Evolutionary conservation across 2,329 filamentous ascomycete species (phyloP).

Genomic region (Hypoxylon sp.): DNA sequence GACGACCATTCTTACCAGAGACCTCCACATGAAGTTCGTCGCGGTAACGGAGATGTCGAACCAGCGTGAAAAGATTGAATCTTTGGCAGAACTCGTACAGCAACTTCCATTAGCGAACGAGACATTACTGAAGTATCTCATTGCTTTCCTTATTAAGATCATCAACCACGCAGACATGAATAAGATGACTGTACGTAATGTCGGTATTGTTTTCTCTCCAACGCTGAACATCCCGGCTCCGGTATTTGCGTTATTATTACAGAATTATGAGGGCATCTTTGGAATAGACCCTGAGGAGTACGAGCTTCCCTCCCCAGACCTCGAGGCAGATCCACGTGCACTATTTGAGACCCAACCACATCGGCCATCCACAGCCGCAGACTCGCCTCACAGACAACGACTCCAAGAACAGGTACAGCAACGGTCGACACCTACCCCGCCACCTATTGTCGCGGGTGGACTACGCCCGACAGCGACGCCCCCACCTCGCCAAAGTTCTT

Average conservation of each 20-base stretch:
- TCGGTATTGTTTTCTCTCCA: slow-evolving; percentile 97
- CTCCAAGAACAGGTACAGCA: slow-evolving; percentile 60
- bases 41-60: slow-evolving; percentile 84
- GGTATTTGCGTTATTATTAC: slow-evolving; percentile 92
- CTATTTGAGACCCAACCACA: slow-evolving; percentile 55
- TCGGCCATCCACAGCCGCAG: slow-evolving; percentile 66
- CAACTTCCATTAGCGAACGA: slow-evolving; percentile 85
- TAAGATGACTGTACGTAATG: slow-evolving; percentile 98
- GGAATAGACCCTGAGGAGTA: slow-evolving; percentile 77
- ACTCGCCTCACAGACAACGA: slow-evolving; percentile 67
- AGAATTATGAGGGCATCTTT: slow-evolving; percentile 91
- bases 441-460: slow-evolving; percentile 52
- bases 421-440: slow-evolving; percentile 66
- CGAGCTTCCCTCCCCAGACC: slow-evolving; percentile 65
- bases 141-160: slow-evolving; percentile 90
- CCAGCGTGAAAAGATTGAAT: slow-evolving; percentile 80
- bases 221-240: slow-evolving; percentile 96
- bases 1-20: slow-evolving; percentile 89
- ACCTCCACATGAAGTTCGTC: slow-evolving; percentile 91
- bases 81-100: slow-evolving; percentile 83
- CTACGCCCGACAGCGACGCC: slow-evolving; percentile 61
- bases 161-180: slow-evolving; percentile 91
- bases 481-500: slow-evolving; percentile 58
- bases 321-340: slow-evolving; percentile 56
- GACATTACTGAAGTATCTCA: slow-evolving; percentile 85